phyloP scores from a whole-genome alignment of 176 grass and related monocot genomes.

The Aegilops bicornis region DNA sequence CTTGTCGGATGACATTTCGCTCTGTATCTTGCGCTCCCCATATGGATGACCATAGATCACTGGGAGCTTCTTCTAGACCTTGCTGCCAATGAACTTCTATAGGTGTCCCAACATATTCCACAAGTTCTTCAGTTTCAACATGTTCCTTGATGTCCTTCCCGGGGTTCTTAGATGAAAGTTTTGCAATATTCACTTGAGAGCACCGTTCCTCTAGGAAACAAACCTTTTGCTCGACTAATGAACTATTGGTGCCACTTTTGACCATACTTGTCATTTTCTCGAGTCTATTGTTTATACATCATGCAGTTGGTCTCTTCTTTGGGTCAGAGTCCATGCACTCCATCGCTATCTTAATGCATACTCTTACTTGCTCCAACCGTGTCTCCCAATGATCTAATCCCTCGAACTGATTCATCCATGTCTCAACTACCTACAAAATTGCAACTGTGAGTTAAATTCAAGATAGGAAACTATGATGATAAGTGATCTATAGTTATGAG shows the following conservation, averaged over 20 bases:
- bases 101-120: neutral
- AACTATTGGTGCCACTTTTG: neutral
- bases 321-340: neutral
- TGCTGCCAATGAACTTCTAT: neutral
- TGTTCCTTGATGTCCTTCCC: neutral
- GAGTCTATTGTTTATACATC: neutral
- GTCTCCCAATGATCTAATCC: neutral
- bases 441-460: neutral
- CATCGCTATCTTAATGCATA: neutral
- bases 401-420: neutral
- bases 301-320: neutral
- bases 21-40: no score
- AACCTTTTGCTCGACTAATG: neutral
- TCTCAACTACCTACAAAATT: neutral
- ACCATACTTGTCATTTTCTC: neutral
- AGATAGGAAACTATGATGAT: neutral
- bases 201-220: neutral
- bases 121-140: neutral
- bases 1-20: neutral
- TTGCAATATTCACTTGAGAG: neutral
- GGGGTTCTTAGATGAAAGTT: neutral
- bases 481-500: no score
- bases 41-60: no score
- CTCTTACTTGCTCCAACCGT: neutral
- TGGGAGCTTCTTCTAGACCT: no score